phyloP scores from a whole-genome alignment of 805 yeast genomes.

The Henningerozyma blattae region DNA sequence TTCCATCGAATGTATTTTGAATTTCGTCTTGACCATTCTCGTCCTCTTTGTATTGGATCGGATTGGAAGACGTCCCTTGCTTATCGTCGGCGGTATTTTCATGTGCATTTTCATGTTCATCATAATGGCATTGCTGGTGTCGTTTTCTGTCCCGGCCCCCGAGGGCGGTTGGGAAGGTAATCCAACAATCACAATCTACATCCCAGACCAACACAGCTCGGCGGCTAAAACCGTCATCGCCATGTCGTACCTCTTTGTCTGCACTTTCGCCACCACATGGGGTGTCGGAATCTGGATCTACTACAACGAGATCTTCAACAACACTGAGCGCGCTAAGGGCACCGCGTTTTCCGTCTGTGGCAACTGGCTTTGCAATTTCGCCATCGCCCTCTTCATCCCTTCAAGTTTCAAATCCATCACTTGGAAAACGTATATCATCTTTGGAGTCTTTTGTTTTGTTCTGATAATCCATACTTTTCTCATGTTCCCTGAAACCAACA shows the following conservation, averaged over 20 bases:
- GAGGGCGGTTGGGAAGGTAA: constrained; percentile 28
- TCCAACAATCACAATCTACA: constrained; percentile 5
- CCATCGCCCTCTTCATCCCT: constrained; percentile 60
- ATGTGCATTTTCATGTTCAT: constrained; percentile 17
- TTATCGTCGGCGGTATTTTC: constrained; percentile 7
- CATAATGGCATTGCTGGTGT: constrained; percentile 11
- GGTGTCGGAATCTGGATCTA: constrained; percentile 30
- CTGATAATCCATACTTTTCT: constrained; percentile 34
- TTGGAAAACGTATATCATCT: constrained; percentile 48
- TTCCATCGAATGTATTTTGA: constrained; percentile 28
- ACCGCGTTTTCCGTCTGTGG: constrained; percentile 52
- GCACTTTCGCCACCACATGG: constrained; percentile 40
- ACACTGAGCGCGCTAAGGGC: constrained; percentile 58
- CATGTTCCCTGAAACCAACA: constrained; percentile 69
- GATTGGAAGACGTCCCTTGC: constrained; percentile 56
- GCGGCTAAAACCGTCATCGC: constrained; percentile 42
- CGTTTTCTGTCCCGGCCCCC: constrained; percentile 33
- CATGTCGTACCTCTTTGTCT: constrained; percentile 33
- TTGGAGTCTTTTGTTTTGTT: constrained; percentile 38
- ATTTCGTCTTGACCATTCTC: constrained; percentile 44
- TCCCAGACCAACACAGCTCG: constrained; percentile 3
- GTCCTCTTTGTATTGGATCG: constrained; percentile 47
- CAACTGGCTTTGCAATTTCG: constrained; percentile 55
- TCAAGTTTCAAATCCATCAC: constrained; percentile 25
- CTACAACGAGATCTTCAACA: constrained; percentile 46